A percentile compares a stretch with the other conserved stretches of the same genome.
Conservation (phyloP, 306 rosid species). For the Vigna mungo region DNA sequence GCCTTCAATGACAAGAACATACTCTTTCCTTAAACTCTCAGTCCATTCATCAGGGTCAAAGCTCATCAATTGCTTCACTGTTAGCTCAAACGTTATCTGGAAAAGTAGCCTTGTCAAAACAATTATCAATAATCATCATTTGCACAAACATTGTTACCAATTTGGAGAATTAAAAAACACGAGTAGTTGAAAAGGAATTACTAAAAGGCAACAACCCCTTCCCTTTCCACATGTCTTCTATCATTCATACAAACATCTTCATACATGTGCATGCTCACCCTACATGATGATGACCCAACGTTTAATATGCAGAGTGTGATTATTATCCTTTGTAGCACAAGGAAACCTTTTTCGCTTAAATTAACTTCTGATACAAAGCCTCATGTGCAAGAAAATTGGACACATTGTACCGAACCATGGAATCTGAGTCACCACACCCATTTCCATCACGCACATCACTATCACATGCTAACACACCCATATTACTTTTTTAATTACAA, state of each 20-base stretch:
- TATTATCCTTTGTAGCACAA: constrained; percentile 41
- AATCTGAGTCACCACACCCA: constrained; percentile 56
- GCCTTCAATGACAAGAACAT: constrained; percentile 89
- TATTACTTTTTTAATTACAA: constrained; percentile 16
- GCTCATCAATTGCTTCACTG: constrained; percentile 98
- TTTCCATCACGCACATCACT: constrained; percentile 38
- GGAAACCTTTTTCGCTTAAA: constrained; percentile 33
- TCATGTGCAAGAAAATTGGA: constrained; percentile 39
- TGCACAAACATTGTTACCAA: constrained; percentile 22
- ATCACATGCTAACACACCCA: constrained; percentile 36
- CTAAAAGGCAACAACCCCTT: background rate
- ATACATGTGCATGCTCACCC: constrained; percentile 47
- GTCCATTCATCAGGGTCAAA: constrained; percentile 96
- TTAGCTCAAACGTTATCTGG: constrained; percentile 95
- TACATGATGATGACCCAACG: constrained; percentile 43
- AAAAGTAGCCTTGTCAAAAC: background rate
- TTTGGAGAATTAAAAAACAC: constrained; percentile 21
- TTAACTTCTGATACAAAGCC: constrained; percentile 38
- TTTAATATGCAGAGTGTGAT: constrained; percentile 46
- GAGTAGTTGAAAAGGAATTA: background rate
- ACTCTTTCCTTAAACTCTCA: constrained; percentile 77
- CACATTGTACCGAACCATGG: constrained; percentile 45
- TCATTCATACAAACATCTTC: background rate
- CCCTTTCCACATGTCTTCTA: constrained; percentile 7
- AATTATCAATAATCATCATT: constrained; percentile 27